These are phyloP conservation scores for Brasenia schreberi DNA, from an alignment of 164 flowering plant species.

Conservation along the genomic window DNA sequence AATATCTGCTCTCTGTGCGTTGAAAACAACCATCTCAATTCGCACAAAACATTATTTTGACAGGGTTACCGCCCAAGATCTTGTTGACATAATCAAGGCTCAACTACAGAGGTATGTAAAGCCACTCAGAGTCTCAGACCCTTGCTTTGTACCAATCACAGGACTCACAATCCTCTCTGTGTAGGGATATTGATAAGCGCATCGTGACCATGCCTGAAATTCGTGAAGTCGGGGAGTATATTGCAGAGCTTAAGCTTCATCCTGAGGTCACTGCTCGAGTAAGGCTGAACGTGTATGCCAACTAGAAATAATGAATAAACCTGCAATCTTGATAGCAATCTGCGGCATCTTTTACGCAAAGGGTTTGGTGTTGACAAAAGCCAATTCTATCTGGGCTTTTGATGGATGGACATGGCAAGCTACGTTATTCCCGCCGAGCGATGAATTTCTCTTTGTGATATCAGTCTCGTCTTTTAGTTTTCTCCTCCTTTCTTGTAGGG, in stretches of 20 bases:
- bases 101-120: conserved; percentile 70
- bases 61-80: conserved; percentile 92
- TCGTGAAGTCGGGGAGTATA: conserved; percentile 81
- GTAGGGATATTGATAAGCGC: conserved; percentile 83
- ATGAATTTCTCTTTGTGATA: too few relatives aligned
- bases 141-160: neutral
- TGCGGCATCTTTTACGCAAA: too few relatives aligned
- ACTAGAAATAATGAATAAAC: conserved; percentile 16
- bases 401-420: too few relatives aligned
- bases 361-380: too few relatives aligned
- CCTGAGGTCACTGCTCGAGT: conserved; percentile 83
- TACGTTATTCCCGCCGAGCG: too few relatives aligned
- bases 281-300: conserved; percentile 62
- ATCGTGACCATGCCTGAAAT: conserved; percentile 77
- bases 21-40: neutral
- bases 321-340: too few relatives aligned
- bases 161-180: neutral
- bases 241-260: conserved; percentile 86
- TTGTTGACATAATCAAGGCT: conserved; percentile 90
- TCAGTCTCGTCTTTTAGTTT: too few relatives aligned
- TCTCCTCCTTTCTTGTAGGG: too few relatives aligned
- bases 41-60: conserved; percentile 3
- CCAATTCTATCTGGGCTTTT: too few relatives aligned
- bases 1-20: neutral
- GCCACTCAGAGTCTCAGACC: neutral